Percentiles rank a stretch among this genome's conserved stretches.
Conservation (phyloP, 169 alveolate genomes). For the Plasmodium ovale region DNA sequence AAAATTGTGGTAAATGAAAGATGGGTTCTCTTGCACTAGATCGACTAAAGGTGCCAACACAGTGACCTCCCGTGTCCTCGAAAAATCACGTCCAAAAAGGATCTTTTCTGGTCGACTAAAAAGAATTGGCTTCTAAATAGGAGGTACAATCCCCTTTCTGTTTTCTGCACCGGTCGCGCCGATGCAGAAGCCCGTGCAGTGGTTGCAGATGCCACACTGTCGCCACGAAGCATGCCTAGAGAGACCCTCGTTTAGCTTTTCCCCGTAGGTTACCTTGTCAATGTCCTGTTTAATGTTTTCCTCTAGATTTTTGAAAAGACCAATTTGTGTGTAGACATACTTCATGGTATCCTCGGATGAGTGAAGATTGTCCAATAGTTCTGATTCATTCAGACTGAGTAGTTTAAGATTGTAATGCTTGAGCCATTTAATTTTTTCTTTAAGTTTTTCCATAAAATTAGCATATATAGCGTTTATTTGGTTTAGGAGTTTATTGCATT, state of each 20-base stretch:
- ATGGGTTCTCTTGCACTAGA: too few relatives aligned
- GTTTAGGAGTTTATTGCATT: constrained; percentile 49
- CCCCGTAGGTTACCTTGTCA: constrained; percentile 53
- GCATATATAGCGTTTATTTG: constrained; percentile 65
- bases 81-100: too few relatives aligned
- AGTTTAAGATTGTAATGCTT: constrained; percentile 63
- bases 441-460: constrained; percentile 73
- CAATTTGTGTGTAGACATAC: constrained; percentile 50
- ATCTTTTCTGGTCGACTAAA: too few relatives aligned
- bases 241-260: too few relatives aligned
- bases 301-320: constrained; percentile 57
- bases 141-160: too few relatives aligned
- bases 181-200: too few relatives aligned
- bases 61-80: too few relatives aligned
- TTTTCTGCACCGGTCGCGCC: too few relatives aligned
- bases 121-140: too few relatives aligned
- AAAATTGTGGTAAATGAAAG: neutral
- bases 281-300: constrained; percentile 62
- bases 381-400: constrained; percentile 34
- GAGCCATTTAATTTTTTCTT: constrained; percentile 74
- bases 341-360: constrained; percentile 67
- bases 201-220: too few relatives aligned
- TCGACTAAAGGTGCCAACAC: too few relatives aligned
- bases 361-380: constrained; percentile 30
- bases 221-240: too few relatives aligned